Evolutionary conservation across 1,284 basidiomycete species (phyloP).

Genomic region (Austroboletus olivaceoglutinosus): DNA sequence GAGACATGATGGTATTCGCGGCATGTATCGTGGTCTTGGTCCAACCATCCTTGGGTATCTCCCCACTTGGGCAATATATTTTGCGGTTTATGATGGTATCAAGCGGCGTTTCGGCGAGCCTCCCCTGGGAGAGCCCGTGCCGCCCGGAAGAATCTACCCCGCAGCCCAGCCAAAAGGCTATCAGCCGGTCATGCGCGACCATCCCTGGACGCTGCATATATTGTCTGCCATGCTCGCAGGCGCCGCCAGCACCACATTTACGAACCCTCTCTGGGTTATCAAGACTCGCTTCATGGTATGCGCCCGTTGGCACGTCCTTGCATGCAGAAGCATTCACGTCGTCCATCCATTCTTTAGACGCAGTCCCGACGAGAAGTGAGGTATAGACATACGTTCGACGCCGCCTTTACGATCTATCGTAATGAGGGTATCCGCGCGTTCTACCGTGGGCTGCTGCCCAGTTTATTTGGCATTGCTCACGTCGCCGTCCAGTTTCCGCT

Average conservation of each 20-base stretch:
- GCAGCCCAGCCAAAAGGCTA: slow-evolving; percentile 82
- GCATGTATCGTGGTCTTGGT: slow-evolving; percentile 90
- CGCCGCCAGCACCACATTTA: slow-evolving; percentile 84
- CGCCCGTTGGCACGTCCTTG: slow-evolving; percentile 10
- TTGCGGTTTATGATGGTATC: slow-evolving; percentile 94
- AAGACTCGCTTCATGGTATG: slow-evolving; percentile 96
- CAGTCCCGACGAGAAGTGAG: slow-evolving; percentile 70
- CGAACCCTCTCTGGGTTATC: slow-evolving; percentile 95
- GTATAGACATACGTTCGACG: slow-evolving; percentile 87
- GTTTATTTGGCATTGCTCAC: slow-evolving; percentile 85
- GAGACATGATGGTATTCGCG: slow-evolving; percentile 74
- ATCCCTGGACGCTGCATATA: slow-evolving; percentile 83
- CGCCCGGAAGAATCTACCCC: slow-evolving; percentile 59
- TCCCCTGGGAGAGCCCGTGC: slow-evolving; percentile 43
- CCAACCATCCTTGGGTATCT: slow-evolving; percentile 95
- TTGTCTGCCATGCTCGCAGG: slow-evolving; percentile 92
- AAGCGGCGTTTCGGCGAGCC: slow-evolving; percentile 77
- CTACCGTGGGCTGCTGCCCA: slow-evolving; percentile 88
- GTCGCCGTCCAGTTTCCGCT: slow-evolving; percentile 95
- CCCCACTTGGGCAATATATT: slow-evolving; percentile 98
- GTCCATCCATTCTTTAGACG: slow-evolving; percentile 47
- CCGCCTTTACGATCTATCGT: slow-evolving; percentile 81
- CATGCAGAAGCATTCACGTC: not conserved
- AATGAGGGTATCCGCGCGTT: slow-evolving; percentile 84
- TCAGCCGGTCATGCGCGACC: slow-evolving; percentile 71